Evolutionary conservation across 2,329 filamentous ascomycete species (phyloP), one percentile per base, ranked within the genome.

Genomic region (Myriosclerotinia duriaeana): DNA sequence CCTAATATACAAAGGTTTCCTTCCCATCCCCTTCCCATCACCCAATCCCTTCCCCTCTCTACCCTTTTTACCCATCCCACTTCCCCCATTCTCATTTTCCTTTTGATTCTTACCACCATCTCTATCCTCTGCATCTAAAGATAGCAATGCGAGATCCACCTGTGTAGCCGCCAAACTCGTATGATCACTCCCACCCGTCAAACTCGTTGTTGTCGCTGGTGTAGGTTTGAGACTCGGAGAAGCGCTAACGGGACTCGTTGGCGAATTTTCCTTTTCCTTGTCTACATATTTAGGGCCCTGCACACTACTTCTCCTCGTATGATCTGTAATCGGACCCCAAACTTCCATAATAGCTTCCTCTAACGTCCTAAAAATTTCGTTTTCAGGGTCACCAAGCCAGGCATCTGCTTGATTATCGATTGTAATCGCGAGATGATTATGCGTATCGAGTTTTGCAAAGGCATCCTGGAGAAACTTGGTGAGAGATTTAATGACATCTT

Each of bases 361-460:
- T 0, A 99, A 84, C 0, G 92, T 96, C 69, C 89, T 87, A 78
- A 97, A 99, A 67, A 98, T 93, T 71, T 93, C 87, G 72, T 96
- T 97, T 59, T 88, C 87, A 4, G 92, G 93, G 73, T 97, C 92
- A 17, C 95, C 94, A 0, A 99, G 86, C 95, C 95, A 99, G 0
- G 95, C 93, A 75, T 99, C 95, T 0, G 95, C 94, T 78, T 91
- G 89, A 75, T 97, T 95, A 71, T 97, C 93, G 71, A 99, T 93
- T 40, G 88, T 89, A 50, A 99, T 86, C 1, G 83, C 89, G 46
- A 99, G 82, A 7, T 83, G 84, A 74, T 99, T 99, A 69, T 91
- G 89, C 0, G 92, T 94, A 40, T 89, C 88, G 1, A 98, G 86
- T 20, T 83, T 79, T 0, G 81, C 82, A 74, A 97, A 99, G 71